A percentile compares a stretch with the other conserved stretches of the same genome.
Conservation (phyloP, 805 yeast species). For the Monosporozyma aquatica region DNA sequence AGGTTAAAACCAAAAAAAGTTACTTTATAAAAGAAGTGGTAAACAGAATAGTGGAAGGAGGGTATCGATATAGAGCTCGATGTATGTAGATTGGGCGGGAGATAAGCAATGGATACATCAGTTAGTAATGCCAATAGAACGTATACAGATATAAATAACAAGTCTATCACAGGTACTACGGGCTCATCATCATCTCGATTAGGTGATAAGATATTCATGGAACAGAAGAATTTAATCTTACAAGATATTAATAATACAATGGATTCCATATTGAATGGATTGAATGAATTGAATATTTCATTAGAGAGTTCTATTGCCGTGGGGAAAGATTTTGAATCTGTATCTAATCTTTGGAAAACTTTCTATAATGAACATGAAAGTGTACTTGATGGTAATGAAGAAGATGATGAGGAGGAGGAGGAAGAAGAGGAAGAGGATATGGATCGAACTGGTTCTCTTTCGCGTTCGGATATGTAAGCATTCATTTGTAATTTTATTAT, state of each 20-base stretch:
- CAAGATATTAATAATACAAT: slow-evolving; percentile 35
- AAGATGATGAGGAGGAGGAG: slow-evolving; percentile 4
- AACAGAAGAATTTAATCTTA: slow-evolving; percentile 23
- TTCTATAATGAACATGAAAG: slow-evolving; percentile 46
- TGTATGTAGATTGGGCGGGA: too few relatives aligned
- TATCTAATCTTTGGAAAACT: slow-evolving; percentile 59
- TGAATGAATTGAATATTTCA: slow-evolving; percentile 58
- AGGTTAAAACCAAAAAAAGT: too few relatives aligned
- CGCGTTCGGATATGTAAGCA: not conserved
- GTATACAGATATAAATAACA: not conserved
- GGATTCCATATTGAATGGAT: slow-evolving; percentile 55
- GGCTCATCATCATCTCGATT: not conserved
- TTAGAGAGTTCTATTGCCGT: slow-evolving; percentile 60
- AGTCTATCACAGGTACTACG: too few relatives aligned
- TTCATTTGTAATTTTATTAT: not conserved
- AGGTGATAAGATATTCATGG: slow-evolving; percentile 22
- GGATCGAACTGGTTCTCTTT: not conserved
- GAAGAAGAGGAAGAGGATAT: slow-evolving; percentile 1
- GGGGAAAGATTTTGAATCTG: slow-evolving; percentile 67
- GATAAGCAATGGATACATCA: slow-evolving; percentile 2
- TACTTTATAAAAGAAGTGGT: too few relatives aligned
- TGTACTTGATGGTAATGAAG: slow-evolving; percentile 6
- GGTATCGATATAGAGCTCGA: too few relatives aligned
- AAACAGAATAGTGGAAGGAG: too few relatives aligned
- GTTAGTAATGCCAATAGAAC: not conserved